These are phyloP conservation scores for Croton laevigatus DNA, from an alignment of 441 rosid species.

Conservation along the genomic window DNA sequence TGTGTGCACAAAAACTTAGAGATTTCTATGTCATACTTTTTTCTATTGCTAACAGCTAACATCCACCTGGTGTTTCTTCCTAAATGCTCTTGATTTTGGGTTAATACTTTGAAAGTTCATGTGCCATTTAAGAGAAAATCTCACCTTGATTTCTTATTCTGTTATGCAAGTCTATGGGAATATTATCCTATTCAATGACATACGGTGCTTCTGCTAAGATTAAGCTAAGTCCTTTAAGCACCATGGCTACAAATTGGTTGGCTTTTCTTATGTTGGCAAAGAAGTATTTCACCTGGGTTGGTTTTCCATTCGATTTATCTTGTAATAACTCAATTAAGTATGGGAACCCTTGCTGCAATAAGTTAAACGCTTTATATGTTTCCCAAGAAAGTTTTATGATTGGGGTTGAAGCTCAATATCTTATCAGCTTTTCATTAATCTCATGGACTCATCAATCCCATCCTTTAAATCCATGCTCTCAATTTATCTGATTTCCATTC, in stretches of 20 bases:
- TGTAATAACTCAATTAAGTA: not conserved
- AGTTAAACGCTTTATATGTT: not conserved
- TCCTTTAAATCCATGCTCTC: not conserved
- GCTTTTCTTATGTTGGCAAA: slow-evolving; percentile 3
- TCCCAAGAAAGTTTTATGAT: not conserved
- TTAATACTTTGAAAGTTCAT: not conserved
- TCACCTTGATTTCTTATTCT: not conserved
- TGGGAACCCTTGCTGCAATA: not conserved
- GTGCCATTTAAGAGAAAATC: not conserved
- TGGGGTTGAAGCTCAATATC: not conserved
- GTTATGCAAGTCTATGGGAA: not conserved
- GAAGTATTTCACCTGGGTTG: not conserved
- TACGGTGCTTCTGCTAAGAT: not conserved
- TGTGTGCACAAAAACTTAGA: not conserved
- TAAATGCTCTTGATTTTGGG: not conserved
- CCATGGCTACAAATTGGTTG: not conserved
- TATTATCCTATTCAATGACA: not conserved
- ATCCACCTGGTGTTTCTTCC: not conserved
- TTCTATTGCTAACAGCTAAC: not conserved
- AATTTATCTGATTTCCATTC: not conserved
- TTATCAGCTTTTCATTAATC: not conserved
- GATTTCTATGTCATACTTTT: not conserved
- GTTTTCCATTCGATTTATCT: not conserved
- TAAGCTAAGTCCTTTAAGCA: not conserved
- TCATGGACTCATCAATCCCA: not conserved